Conservation (phyloP, 23 red algal genomes). For the Gracilaria gracilis region DNA sequence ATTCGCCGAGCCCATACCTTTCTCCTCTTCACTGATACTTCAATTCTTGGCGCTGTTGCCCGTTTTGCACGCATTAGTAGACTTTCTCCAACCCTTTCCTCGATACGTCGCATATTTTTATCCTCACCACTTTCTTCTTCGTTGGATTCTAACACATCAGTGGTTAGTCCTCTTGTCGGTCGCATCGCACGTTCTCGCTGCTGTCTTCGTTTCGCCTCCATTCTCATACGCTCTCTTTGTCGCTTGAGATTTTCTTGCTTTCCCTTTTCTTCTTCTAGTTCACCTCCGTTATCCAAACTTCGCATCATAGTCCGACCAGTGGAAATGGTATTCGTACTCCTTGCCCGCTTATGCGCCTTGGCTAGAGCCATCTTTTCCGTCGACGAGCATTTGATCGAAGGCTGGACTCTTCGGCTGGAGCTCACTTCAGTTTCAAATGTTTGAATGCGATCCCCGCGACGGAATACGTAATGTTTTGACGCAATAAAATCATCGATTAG, state of each 20-base stretch:
- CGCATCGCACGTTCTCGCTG: slow-evolving; percentile 48
- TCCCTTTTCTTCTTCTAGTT: slow-evolving; percentile 55
- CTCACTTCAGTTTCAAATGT: slow-evolving; percentile 48
- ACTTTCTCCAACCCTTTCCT: slow-evolving; percentile 51
- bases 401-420: slow-evolving; percentile 46
- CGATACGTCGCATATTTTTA: slow-evolving; percentile 46
- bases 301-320: slow-evolving; percentile 61
- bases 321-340: not conserved
- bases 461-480: slow-evolving; percentile 64
- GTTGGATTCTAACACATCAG: slow-evolving; percentile 42
- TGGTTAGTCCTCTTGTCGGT: slow-evolving; percentile 26
- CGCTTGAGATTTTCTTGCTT: slow-evolving; percentile 43
- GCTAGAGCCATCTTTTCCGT: slow-evolving; percentile 50
- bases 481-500: slow-evolving; percentile 65
- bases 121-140: slow-evolving; percentile 73
- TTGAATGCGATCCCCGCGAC: slow-evolving; percentile 49
- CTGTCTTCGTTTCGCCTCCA: slow-evolving; percentile 64
- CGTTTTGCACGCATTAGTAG: slow-evolving; percentile 59
- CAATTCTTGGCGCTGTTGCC: slow-evolving; percentile 28
- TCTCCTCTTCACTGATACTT: slow-evolving; percentile 59
- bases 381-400: slow-evolving; percentile 27
- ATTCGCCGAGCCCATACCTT: slow-evolving; percentile 50
- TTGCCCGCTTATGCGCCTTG: slow-evolving; percentile 42
- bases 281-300: slow-evolving; percentile 53
- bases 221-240: slow-evolving; percentile 42